Evolutionary conservation across 352 stramenopile species (phyloP).

Genomic region (Pythium brachiatum): DNA sequence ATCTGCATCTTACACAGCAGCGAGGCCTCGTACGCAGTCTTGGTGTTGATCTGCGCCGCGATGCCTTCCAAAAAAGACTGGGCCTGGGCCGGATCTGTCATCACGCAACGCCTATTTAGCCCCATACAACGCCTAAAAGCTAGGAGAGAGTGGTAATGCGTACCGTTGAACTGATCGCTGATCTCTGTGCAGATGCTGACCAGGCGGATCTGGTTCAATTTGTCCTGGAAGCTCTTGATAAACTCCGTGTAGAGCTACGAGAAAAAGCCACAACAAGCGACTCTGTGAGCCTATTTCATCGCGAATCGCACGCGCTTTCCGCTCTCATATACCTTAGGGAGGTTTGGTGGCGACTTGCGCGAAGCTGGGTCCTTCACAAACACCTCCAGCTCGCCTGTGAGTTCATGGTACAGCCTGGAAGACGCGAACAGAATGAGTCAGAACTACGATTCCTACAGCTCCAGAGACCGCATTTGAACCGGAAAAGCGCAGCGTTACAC

Average conservation of each 20-base stretch:
- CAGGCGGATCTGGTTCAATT: constrained; percentile 95
- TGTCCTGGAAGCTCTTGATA: constrained; percentile 92
- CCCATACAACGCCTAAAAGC: not conserved
- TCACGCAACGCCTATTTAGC: not conserved
- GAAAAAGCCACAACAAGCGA: not conserved
- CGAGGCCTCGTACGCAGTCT: constrained; percentile 61
- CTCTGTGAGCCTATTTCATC: not conserved
- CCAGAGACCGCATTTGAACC: not conserved
- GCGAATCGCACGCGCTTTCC: not conserved
- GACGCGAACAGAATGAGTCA: not conserved
- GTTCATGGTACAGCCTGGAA: constrained; percentile 96
- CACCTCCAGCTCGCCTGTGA: constrained; percentile 90
- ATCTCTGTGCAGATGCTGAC: constrained; percentile 92
- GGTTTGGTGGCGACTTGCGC: constrained; percentile 54
- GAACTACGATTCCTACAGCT: not conserved
- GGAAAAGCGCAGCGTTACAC: constrained; percentile 17
- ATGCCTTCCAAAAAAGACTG: constrained; percentile 76
- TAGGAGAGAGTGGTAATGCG: not conserved
- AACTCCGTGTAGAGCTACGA: constrained; percentile 93
- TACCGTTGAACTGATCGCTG: constrained; percentile 63
- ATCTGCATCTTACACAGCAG: constrained; percentile 82
- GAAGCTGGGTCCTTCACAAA: constrained; percentile 88
- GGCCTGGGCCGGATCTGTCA: constrained; percentile 51
- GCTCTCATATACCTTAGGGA: constrained; percentile 32
- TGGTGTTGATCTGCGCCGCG: constrained; percentile 49